Base-by-base conservation (phyloP, 306 rosid species). In the Geum urbanum region DNA sequence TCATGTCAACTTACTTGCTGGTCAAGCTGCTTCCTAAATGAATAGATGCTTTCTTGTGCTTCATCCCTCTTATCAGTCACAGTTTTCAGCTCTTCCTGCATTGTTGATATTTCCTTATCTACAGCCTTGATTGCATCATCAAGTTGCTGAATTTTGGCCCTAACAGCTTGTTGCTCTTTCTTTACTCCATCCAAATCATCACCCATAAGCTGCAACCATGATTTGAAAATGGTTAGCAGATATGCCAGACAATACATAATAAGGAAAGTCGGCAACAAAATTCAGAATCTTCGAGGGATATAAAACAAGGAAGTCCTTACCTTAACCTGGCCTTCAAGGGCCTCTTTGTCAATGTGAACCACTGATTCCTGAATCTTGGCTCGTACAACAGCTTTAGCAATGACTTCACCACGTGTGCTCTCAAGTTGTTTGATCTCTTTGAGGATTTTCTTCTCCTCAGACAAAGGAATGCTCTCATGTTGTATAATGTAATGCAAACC, bases 351-450 rank as follows among this genome's bases (percentile, higher is more conserved):
- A 78, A 83, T 91, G 45, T 82, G 89, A 74, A 86, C 91, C 76
- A 95, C 54, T 59, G 98, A 88, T 20, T 90, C 96, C 77, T 92
- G 94, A 73, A 92, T 48, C 89, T 91, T 89, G 52, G 97, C 86
- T 79, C 95, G 89, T 87, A 75, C 59, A 70, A 96, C 85, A 72
- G 89, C 92, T 81, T 89, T 87, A 40, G 97, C 96, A 72, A 87
- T 19, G 74, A 95, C 99, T 59, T 89, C 81, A 55, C 84, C 90
- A 86, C 97, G 87, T 50, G 99, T 95, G 69, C 88, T 90, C 79
- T 95, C 99, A 69, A 95, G 95, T 76, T 88, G 96, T 78, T 87
- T 95, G 63, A 95, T 95, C 66, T 95, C 99, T 72, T 89, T 88
- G 73, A 95, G 86, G 59, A 95, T 49, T 77, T 86, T 91, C 82